Evolutionary conservation across 2,329 filamentous ascomycete species (phyloP), one percentile per base, ranked within the genome.

Genomic region (Polytolypa hystricis): DNA sequence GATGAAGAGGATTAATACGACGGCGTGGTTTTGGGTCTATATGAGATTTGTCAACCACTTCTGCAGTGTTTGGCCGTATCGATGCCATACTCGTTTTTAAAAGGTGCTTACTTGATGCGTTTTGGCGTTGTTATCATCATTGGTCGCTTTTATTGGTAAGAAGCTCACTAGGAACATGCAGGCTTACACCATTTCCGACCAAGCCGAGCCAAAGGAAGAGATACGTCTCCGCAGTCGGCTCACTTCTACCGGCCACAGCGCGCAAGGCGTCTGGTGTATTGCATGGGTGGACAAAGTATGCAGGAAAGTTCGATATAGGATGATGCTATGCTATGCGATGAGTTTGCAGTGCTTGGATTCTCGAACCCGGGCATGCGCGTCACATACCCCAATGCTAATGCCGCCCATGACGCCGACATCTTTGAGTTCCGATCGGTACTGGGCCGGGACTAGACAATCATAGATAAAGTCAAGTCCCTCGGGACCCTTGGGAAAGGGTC

Each of bases 261-360:
- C 68, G 67, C 72, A 96, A 82, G 35, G 83, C 82, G 46, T 89
- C 81, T 38, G 81, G 82, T 6, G 91, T 83, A 56, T 84, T 76
- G 62, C 91, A 96, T 16, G 91, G 89, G 63, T 98, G 91, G 49
- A 96, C 72, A 60, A 94, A 95, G 60, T 89, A 95, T 33, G 77
- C 74, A 27, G 86, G 84, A 40, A 79, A 60, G 36, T 81, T 81
- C 40, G 78, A 84, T 41, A 83, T 61, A 35, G 91, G 89, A 68
- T 96, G 86, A 59, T 93, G 79, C 77, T 89, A 37, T 19, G 10
- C 15, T n/a, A n/a, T n/a, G n/a, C n/a, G n/a, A n/a, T n/a, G n/a
- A 18, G 39, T 50, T 49, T 39, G 34, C 44, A 33, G 47, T 46
- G 41, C 41, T 40, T 40, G 42, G 47, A 37, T 47, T 37, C 44